Percentiles rank a stretch among this genome's conserved stretches.
These are phyloP conservation scores for Acer saccharum DNA, from an alignment of 345 rosid genomes.

Conservation along the genomic window DNA sequence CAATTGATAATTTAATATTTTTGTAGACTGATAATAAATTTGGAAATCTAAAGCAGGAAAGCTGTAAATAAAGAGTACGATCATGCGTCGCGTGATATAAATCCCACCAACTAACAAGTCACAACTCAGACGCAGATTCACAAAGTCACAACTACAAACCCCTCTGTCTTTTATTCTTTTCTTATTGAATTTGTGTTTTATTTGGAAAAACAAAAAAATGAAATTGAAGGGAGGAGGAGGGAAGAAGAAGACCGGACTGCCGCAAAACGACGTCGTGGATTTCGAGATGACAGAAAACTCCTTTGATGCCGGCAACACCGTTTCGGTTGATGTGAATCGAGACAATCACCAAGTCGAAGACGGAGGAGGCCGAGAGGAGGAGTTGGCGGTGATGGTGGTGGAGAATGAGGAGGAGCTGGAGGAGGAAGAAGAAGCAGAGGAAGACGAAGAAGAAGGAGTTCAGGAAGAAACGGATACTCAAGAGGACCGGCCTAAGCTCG, in stretches of 20 bases:
- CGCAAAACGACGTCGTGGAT: slow-evolving; percentile 6
- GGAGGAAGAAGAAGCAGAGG: slow-evolving; percentile 37
- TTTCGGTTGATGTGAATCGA: neutral
- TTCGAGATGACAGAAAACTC: no score
- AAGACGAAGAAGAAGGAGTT: slow-evolving; percentile 37
- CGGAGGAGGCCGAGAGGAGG: slow-evolving; percentile 10
- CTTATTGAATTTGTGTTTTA: no score
- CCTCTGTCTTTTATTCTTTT: no score
- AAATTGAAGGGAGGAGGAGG: slow-evolving; percentile 33
- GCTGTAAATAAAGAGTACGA: no score
- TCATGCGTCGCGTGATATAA: no score
- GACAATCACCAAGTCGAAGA: neutral
- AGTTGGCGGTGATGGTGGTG: slow-evolving; percentile 13
- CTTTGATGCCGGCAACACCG: neutral
- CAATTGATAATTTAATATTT: no score
- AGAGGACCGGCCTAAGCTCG: slow-evolving; percentile 76
- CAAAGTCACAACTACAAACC: no score
- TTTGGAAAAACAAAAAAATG: neutral
- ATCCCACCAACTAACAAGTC: no score
- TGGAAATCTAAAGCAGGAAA: no score
- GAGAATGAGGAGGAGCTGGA: slow-evolving; percentile 29
- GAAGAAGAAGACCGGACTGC: slow-evolving; percentile 23
- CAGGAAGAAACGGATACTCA: slow-evolving; percentile 25
- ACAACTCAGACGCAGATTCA: no score
- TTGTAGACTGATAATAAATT: no score